phyloP scores from a whole-genome alignment of 2,329 filamentous ascomycete genomes.

The Colletotrichum melonis region DNA sequence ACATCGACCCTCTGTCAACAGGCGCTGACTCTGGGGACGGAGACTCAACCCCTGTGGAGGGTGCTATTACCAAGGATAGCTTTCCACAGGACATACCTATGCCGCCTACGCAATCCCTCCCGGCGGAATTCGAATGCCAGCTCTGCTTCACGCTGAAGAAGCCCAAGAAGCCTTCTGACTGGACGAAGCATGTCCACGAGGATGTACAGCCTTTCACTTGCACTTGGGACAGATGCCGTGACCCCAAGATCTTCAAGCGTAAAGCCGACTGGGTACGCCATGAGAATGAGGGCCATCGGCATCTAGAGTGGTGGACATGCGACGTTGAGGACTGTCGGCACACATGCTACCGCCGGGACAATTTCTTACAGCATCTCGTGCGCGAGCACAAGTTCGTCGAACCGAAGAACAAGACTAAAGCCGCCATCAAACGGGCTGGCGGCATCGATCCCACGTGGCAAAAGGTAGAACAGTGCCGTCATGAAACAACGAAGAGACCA shows the following conservation, averaged over 20 bases:
- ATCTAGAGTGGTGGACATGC: conserved; percentile 92
- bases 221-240: conserved; percentile 84
- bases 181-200: conserved; percentile 96
- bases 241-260: conserved; percentile 92
- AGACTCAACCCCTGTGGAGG: conserved; percentile 76
- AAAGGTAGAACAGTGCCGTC: conserved; percentile 81
- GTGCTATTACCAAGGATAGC: conserved; percentile 75
- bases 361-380: conserved; percentile 92
- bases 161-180: conserved; percentile 92
- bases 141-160: conserved; percentile 88
- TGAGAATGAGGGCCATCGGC: conserved; percentile 90
- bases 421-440: conserved; percentile 70
- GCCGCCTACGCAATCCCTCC: conserved; percentile 80
- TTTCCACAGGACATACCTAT: conserved; percentile 86
- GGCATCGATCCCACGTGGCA: conserved; percentile 76
- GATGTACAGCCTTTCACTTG: conserved; percentile 95
- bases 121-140: conserved; percentile 90
- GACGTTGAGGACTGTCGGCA: conserved; percentile 84
- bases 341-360: conserved; percentile 87
- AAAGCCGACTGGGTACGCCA: conserved; percentile 97
- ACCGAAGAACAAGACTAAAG: conserved; percentile 82
- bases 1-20: conserved; percentile 66
- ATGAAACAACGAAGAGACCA: conserved; percentile 73
- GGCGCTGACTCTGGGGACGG: conserved; percentile 63
- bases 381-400: conserved; percentile 90